Base-by-base conservation (phyloP, 495 filamentous ascomycete genomes). In the Daldinia decipiens region DNA sequence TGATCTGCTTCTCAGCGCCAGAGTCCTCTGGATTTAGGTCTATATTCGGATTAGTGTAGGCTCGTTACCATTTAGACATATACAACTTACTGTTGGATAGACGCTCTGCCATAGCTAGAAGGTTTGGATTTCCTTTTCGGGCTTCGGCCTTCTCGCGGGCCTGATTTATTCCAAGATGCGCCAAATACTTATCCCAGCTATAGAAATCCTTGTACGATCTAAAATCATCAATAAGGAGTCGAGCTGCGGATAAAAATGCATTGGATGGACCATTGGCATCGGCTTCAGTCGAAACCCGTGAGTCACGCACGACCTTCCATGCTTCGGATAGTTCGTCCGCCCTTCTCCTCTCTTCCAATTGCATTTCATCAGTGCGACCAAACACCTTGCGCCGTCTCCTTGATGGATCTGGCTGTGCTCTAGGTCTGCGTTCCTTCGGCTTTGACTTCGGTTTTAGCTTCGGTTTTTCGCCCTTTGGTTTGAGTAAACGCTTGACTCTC, bases 221-320 rank as follows among this genome's bases (percentile, higher is more conserved):
- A 77, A 97, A 98, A 61, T 94, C 92, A 69, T 94, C 87, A 17
- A 94, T 83, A 19, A 98, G 82, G 57, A 87, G 85, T 73, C 88
- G 87, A 0, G 93, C 92, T 34, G 89, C 89, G 67, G 89, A 84
- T 77, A 96, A 88, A 90, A 77, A 77, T 27, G 59, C 26, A 32
- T 38, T 58, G 0, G 73, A 72, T 58, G 73, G 73, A 3, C 59
- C 68, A 29, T 39, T 39, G 17, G 54, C 56, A 57, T 47, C 39
- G 21, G 38, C 55, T 2, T 67, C 60, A 13, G 43, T 39, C 2
- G 43, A 24, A 19, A 39, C 61, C 12, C 73, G 62, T 34, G 50
- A 68, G n/a, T 47, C 45, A 32, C 70, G 70, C 26, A 77, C 68
- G 15, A 59, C 58, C 31, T 59, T 36, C 75, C 75, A 77, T 31